Evolutionary conservation across 2,329 filamentous ascomycete genomes (phyloP).

Genomic region (Pestalotiopsis fici): DNA sequence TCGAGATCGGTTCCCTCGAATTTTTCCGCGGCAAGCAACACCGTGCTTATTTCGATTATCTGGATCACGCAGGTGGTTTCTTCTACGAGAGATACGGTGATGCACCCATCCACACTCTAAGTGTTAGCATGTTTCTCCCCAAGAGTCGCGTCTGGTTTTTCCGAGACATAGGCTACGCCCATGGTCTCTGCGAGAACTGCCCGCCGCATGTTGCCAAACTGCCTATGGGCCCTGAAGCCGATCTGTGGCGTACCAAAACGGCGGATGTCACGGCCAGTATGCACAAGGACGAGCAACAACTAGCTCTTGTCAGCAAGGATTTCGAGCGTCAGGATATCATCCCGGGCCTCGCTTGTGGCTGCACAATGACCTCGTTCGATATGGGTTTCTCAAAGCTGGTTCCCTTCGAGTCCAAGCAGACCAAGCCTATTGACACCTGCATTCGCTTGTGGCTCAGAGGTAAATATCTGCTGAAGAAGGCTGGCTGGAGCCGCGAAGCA

Average conservation of each 20-base stretch:
- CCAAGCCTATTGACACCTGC: constrained; percentile 46
- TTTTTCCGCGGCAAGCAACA: constrained; percentile 53
- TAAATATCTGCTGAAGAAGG: constrained; percentile 41
- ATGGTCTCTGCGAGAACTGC: constrained; percentile 43
- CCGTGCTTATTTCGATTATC: constrained; percentile 47
- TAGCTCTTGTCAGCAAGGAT: constrained; percentile 37
- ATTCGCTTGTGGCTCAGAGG: constrained; percentile 45
- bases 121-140: constrained; percentile 53
- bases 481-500: constrained; percentile 39
- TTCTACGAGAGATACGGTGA: constrained; percentile 48
- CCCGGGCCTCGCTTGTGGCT: constrained; percentile 35
- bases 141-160: constrained; percentile 53
- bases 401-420: constrained; percentile 45
- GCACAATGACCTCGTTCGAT: constrained; percentile 44
- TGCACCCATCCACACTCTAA: constrained; percentile 54
- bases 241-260: constrained; percentile 9
- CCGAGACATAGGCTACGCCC: constrained; percentile 44
- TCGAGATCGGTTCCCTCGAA: constrained; percentile 52
- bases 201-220: constrained; percentile 26
- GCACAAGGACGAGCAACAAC: constrained; percentile 15
- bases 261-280: constrained; percentile 6
- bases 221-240: constrained; percentile 14
- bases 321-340: constrained; percentile 36
- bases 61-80: constrained; percentile 50
- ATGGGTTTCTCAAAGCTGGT: constrained; percentile 48